Conservation (phyloP, 2,329 filamentous ascomycete genomes). For the Microsporum ferrugineum region DNA sequence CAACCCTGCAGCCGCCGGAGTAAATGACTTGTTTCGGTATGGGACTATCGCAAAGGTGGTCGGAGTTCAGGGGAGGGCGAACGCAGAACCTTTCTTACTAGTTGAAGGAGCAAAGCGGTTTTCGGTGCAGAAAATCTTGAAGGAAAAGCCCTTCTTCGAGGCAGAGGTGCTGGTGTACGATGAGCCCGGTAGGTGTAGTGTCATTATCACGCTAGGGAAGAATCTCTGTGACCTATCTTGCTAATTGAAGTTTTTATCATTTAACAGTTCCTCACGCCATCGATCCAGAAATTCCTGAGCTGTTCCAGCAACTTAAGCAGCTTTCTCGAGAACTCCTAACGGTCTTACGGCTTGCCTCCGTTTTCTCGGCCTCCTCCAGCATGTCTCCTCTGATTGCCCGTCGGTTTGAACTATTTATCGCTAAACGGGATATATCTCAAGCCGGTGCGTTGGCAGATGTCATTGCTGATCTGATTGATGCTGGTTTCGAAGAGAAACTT, state of each 20-base stretch:
- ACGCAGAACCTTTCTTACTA: slow-evolving; percentile 66
- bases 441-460: slow-evolving; percentile 85
- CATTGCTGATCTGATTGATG: slow-evolving; percentile 86
- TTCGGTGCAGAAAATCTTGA: slow-evolving; percentile 58
- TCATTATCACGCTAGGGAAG: background rate
- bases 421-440: slow-evolving; percentile 67
- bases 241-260: background rate
- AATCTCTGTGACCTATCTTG: background rate
- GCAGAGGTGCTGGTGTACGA: slow-evolving; percentile 61
- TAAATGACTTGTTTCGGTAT: slow-evolving; percentile 66
- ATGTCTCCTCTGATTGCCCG: slow-evolving; percentile 77
- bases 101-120: slow-evolving; percentile 78
- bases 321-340: slow-evolving; percentile 77
- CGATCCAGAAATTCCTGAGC: slow-evolving; percentile 54
- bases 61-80: slow-evolving; percentile 62
- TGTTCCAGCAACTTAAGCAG: slow-evolving; percentile 71
- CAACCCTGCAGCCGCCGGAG: slow-evolving; percentile 50
- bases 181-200: slow-evolving; percentile 50
- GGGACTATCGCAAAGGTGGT: slow-evolving; percentile 72
- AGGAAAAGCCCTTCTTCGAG: slow-evolving; percentile 78
- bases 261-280: slow-evolving; percentile 32
- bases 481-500: slow-evolving; percentile 81
- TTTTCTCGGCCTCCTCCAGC: slow-evolving; percentile 60
- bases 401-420: slow-evolving; percentile 76
- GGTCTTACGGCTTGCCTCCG: slow-evolving; percentile 69